A percentile compares a stretch with the other conserved stretches of the same genome.
These are phyloP conservation scores for Diaporthe sp. DNA, from an alignment of 2,329 filamentous ascomycete genomes.

Conservation along the genomic window DNA sequence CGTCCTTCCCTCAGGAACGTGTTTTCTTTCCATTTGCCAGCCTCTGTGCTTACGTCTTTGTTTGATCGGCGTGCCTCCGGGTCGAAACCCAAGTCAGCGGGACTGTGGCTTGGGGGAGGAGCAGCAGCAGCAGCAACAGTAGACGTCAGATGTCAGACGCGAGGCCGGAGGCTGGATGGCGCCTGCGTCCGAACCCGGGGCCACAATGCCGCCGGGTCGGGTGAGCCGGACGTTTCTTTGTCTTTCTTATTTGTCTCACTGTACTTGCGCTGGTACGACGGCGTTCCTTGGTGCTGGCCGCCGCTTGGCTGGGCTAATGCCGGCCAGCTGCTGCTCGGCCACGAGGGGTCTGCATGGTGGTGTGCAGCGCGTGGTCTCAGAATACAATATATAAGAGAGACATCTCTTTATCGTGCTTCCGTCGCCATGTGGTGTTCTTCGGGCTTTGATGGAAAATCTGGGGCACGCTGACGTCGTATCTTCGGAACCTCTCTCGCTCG, in stretches of 20 bases:
- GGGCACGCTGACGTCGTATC: background rate
- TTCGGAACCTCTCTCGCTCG: background rate
- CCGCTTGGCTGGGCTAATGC: background rate
- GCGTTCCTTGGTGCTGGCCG: background rate
- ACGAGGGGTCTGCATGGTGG: background rate
- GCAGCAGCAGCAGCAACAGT: background rate
- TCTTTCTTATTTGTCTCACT: background rate
- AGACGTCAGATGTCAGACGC: constrained; percentile 19
- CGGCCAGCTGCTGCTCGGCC: background rate
- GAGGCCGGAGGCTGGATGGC: constrained; percentile 3
- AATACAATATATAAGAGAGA: constrained; percentile 15
- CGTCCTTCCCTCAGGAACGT: constrained; percentile 22
- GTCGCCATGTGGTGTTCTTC: background rate
- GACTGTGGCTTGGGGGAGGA: background rate
- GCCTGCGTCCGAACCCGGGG: constrained; percentile 15
- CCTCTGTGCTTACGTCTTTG: background rate
- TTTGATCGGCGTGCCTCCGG: constrained; percentile 8
- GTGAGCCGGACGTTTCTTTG: background rate
- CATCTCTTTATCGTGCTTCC: background rate
- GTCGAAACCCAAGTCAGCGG: constrained; percentile 2
- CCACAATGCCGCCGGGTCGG: background rate
- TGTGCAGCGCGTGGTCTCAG: background rate
- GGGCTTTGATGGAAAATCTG: background rate
- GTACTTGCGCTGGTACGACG: background rate
- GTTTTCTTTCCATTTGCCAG: constrained; percentile 15